Percentiles rank a stretch among this genome's conserved stretches.
These are phyloP conservation scores for Pisolithus sp. DNA, from an alignment of 768 basidiomycete genomes.

Conservation along the genomic window DNA sequence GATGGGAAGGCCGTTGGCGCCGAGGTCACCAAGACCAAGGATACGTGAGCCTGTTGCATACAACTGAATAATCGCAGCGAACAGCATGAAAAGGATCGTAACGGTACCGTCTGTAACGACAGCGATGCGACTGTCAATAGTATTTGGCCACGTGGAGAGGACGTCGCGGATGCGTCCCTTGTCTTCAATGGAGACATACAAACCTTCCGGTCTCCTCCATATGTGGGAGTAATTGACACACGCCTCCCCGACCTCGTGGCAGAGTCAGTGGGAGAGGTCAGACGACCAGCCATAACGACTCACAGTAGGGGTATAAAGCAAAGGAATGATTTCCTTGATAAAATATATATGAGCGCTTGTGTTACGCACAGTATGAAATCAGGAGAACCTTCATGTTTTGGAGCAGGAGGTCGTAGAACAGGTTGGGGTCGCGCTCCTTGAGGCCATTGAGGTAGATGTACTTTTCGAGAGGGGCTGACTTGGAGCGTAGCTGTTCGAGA, in stretches of 20 bases:
- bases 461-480: conserved; percentile 51
- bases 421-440: conserved; percentile 52
- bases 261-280: conserved; percentile 3
- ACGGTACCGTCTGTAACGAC: conserved; percentile 68
- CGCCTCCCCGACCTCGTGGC: conserved; percentile 58
- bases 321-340: conserved; percentile 51
- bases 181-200: conserved; percentile 59
- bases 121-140: conserved; percentile 48
- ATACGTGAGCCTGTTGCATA: conserved; percentile 51
- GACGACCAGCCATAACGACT: conserved; percentile 7
- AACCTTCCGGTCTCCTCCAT: conserved; percentile 55
- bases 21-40: conserved; percentile 54
- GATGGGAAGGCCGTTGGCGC: conserved; percentile 42
- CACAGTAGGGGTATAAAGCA: conserved; percentile 74
- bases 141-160: conserved; percentile 45
- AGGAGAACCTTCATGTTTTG: conserved; percentile 46
- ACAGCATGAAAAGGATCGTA: neutral
- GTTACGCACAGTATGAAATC: neutral
- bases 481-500: conserved; percentile 53
- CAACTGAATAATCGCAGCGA: conserved; percentile 5
- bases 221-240: conserved; percentile 68
- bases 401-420: conserved; percentile 62
- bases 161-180: conserved; percentile 57
- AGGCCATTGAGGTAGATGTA: conserved; percentile 66
- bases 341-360: neutral